Evolutionary conservation across 305 asterid genomes (phyloP).

Genomic region (Fraxinus greggii): DNA sequence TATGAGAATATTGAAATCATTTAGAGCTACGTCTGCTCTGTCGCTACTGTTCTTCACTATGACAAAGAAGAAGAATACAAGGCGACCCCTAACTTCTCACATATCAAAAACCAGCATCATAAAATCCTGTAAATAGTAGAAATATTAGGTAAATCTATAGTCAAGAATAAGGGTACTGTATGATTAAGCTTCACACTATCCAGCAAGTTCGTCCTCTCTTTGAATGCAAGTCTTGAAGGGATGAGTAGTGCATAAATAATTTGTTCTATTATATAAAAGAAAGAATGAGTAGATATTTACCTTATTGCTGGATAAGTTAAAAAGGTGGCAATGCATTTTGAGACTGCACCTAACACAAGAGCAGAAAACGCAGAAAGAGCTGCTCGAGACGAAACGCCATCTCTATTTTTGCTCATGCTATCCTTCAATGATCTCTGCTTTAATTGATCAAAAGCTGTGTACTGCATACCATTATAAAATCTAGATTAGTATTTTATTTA

Average conservation of each 20-base stretch:
- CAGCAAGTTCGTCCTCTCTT: not conserved
- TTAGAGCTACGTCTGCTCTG: not conserved
- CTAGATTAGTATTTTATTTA: not conserved
- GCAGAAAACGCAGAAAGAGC: constrained; percentile 87
- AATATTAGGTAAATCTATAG: not conserved
- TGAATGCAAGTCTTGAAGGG: not conserved
- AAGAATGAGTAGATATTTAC: constrained; percentile 33
- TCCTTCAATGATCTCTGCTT: constrained; percentile 59
- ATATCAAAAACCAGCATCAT: not conserved
- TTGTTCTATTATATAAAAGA: not conserved
- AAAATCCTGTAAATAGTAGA: not conserved
- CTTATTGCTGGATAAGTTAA: constrained; percentile 82
- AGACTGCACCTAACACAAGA: constrained; percentile 72
- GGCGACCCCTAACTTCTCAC: not conserved
- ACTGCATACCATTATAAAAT: constrained; percentile 49
- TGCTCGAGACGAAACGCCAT: constrained; percentile 43
- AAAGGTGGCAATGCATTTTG: constrained; percentile 86
- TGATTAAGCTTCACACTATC: not conserved
- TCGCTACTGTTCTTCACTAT: not conserved
- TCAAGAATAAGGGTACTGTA: not conserved
- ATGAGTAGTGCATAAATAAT: not conserved
- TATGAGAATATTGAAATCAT: not conserved
- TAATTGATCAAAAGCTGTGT: constrained; percentile 83
- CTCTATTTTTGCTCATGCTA: constrained; percentile 36
- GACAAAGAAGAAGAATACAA: not conserved